Base-by-base conservation (phyloP, 345 rosid species). In the Trapa bicornis region DNA sequence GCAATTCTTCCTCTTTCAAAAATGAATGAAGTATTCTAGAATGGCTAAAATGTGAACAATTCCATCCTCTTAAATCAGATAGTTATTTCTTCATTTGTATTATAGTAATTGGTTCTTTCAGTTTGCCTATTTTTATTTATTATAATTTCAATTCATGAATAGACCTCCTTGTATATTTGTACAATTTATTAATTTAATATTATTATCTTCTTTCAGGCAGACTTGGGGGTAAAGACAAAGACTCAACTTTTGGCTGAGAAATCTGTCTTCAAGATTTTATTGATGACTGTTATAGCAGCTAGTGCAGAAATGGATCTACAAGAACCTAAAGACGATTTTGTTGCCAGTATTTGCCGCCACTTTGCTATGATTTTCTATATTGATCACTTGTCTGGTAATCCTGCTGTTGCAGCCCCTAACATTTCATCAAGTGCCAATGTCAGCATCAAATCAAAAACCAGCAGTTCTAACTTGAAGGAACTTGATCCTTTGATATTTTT, bases 241-340 rank as follows among this genome's bases (percentile, higher is more conserved):
- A 91, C 99, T 68, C 99, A 94, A 76, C 91, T 94, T 68, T 79
- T 91, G 87, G 99, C 99, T 65, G 99, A 94, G 80, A 94, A 91
- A 80, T 91, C 99, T 1, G 96, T 94, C 78, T 91, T 94, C 80
- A 94, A 94, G 87, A 87, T 82, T 73, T 80, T 94, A 42, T 78
- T 94, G 64, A 86, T 80, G 84, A 91, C 99, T 17, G 73, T 86
- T 74, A 81, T 94, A 77, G 96, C 99, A 70, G 87, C 93, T 65
- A 84, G 89, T 73, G 84, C 91, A 48, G 97, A 94, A 72, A 75
- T 84, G 54, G 97, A 94, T 76, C 84, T 94, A 42, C 75, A 67
- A 73, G 96, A 86, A 45, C 68, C 90, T 11, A 84, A 83, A 76
- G 97, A 91, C 73, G 91, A 94, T 71, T 91, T 91, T 75, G 80